These are phyloP conservation scores for Talaromyces ruber DNA, from an alignment of 495 filamentous ascomycete species.

Conservation along the genomic window DNA sequence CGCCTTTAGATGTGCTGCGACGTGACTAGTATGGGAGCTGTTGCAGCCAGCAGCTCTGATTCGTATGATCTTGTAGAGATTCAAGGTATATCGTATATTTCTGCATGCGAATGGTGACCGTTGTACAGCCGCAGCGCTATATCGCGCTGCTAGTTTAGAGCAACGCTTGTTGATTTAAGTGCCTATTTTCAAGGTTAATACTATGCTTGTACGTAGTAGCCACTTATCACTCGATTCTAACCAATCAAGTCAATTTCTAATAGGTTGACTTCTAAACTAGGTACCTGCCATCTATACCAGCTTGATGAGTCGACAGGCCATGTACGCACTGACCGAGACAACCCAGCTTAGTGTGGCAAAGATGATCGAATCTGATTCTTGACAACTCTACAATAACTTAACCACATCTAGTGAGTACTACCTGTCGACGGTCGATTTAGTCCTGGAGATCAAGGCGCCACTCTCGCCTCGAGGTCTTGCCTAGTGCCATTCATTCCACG, in stretches of 20 bases:
- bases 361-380: not conserved
- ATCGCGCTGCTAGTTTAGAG: not conserved
- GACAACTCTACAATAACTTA: not conserved
- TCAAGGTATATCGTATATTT: too few relatives aligned
- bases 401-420: not conserved
- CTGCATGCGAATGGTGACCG: not conserved
- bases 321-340: not conserved
- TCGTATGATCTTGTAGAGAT: not conserved
- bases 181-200: not conserved
- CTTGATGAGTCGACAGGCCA: not conserved
- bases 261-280: not conserved
- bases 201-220: too few relatives aligned
- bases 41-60: not conserved
- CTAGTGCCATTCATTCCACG: too few relatives aligned
- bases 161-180: not conserved
- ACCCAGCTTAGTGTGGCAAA: not conserved
- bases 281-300: not conserved
- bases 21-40: not conserved
- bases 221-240: not conserved
- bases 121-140: not conserved
- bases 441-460: not conserved
- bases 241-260: not conserved
- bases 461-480: not conserved
- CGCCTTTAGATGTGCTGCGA: not conserved
- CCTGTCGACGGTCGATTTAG: not conserved